Percentiles rank a stretch among this genome's conserved stretches.
phyloP scores from a whole-genome alignment of 495 filamentous ascomycete genomes.

The Hypomontagnella monticulosa region DNA sequence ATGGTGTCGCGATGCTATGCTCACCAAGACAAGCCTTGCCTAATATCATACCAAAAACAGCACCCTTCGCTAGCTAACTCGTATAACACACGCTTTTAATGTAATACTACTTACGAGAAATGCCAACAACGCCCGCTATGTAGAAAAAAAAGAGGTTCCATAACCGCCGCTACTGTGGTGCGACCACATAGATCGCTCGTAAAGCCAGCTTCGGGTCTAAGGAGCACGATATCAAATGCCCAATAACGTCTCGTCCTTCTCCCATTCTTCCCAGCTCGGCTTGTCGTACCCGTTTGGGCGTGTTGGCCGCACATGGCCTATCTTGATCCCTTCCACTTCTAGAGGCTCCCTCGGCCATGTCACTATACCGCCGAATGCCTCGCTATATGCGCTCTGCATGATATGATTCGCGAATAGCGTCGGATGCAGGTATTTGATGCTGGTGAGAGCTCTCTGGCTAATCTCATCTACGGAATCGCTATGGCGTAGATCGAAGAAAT shows the following conservation, averaged over 20 bases:
- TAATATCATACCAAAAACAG: not conserved
- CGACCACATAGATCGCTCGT: constrained; percentile 29
- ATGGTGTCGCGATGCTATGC: constrained; percentile 10
- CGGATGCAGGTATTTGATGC: constrained; percentile 64
- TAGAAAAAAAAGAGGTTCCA: constrained; percentile 31
- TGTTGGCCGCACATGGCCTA: constrained; percentile 63
- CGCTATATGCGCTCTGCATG: constrained; percentile 59
- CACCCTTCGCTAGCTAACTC: constrained; percentile 7
- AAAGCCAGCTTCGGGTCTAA: not conserved
- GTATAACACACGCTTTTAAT: constrained; percentile 17
- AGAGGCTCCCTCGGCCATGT: constrained; percentile 64
- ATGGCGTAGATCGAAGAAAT: constrained; percentile 68
- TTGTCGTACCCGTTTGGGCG: constrained; percentile 68
- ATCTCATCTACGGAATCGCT: constrained; percentile 78
- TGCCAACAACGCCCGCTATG: constrained; percentile 31
- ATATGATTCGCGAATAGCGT: constrained; percentile 59
- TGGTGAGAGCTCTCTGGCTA: constrained; percentile 69
- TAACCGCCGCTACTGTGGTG: constrained; percentile 39
- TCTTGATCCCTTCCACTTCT: constrained; percentile 58
- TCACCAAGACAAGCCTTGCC: not conserved
- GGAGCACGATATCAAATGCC: constrained; percentile 32
- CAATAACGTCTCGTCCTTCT: constrained; percentile 53
- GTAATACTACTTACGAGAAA: constrained; percentile 19
- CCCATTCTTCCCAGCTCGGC: constrained; percentile 62
- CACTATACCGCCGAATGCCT: constrained; percentile 58